phyloP scores from a whole-genome alignment of 192 early-diverging fungal species.

The Geranomyces variabilis region DNA sequence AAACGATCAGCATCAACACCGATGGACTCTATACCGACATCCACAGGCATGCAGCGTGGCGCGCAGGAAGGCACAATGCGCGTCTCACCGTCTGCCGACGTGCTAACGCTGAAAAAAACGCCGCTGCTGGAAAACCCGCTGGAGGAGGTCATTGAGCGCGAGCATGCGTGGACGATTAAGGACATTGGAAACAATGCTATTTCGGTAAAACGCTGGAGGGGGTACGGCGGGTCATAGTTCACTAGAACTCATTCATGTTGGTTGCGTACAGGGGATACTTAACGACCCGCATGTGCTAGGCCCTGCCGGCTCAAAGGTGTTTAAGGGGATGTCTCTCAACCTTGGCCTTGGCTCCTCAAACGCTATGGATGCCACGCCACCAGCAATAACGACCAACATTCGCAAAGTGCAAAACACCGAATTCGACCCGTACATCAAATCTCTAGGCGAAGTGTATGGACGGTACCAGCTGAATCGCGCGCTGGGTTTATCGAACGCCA shows the following conservation, averaged over 20 bases:
- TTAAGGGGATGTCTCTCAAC: neutral
- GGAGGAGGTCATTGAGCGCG: slow-evolving; percentile 42
- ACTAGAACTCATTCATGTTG: neutral
- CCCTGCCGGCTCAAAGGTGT: slow-evolving; percentile 41
- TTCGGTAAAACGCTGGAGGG: slow-evolving; percentile 38
- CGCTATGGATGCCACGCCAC: slow-evolving; percentile 52
- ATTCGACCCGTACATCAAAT: slow-evolving; percentile 83
- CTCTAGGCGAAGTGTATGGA: slow-evolving; percentile 76
- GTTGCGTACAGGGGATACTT: slow-evolving; percentile 60
- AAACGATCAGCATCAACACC: slow-evolving; percentile 24
- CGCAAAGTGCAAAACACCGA: slow-evolving; percentile 72
- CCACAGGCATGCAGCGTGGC: neutral
- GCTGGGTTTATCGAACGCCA: slow-evolving; percentile 52
- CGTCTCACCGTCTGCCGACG: slow-evolving; percentile 25
- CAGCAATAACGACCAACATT: slow-evolving; percentile 62
- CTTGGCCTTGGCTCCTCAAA: slow-evolving; percentile 13
- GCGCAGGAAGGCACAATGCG: neutral
- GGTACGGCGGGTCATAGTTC: neutral
- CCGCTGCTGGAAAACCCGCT: slow-evolving; percentile 33
- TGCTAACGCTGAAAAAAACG: slow-evolving; percentile 12
- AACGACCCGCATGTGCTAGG: slow-evolving; percentile 68
- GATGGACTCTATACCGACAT: neutral
- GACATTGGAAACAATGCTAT: slow-evolving; percentile 85
- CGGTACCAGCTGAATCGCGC: slow-evolving; percentile 74
- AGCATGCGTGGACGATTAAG: slow-evolving; percentile 64